Conservation (phyloP, 169 alveolate species). For the Cryptosporidium ubiquitum region DNA sequence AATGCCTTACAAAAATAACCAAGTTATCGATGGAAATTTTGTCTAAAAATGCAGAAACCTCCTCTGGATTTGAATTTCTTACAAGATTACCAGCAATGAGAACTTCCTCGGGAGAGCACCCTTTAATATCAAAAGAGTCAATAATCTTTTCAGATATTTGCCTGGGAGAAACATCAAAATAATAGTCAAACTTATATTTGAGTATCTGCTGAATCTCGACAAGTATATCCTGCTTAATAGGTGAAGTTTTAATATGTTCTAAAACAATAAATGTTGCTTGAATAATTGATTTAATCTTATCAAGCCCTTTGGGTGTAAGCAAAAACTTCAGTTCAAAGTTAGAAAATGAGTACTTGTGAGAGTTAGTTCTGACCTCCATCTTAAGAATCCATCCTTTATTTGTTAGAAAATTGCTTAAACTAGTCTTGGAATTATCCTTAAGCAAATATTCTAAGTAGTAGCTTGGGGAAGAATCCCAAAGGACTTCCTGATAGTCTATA, state of each 20-base stretch:
- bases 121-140: constrained; percentile 38
- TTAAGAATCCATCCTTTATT: constrained; percentile 13
- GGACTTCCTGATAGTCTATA: constrained; percentile 42
- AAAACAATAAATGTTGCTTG: constrained; percentile 25
- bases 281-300: constrained; percentile 21
- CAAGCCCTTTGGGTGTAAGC: constrained; percentile 13
- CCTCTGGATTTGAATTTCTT: not conserved
- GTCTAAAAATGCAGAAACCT: constrained; percentile 13
- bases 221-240: constrained; percentile 4
- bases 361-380: not conserved
- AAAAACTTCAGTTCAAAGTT: constrained; percentile 30
- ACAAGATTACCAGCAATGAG: constrained; percentile 45
- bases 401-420: not conserved
- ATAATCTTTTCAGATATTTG: not conserved
- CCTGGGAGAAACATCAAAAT: constrained; percentile 42
- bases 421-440: constrained; percentile 12
- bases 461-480: constrained; percentile 58
- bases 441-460: constrained; percentile 19
- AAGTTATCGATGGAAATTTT: not conserved
- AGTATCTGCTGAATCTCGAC: constrained; percentile 22
- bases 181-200: constrained; percentile 27
- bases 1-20: not conserved
- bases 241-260: constrained; percentile 25
- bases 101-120: constrained; percentile 61
- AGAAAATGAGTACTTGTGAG: constrained; percentile 37